These are phyloP conservation scores for Zygotorulaspora chibaensis DNA, from an alignment of 805 yeast genomes.

Conservation along the genomic window DNA sequence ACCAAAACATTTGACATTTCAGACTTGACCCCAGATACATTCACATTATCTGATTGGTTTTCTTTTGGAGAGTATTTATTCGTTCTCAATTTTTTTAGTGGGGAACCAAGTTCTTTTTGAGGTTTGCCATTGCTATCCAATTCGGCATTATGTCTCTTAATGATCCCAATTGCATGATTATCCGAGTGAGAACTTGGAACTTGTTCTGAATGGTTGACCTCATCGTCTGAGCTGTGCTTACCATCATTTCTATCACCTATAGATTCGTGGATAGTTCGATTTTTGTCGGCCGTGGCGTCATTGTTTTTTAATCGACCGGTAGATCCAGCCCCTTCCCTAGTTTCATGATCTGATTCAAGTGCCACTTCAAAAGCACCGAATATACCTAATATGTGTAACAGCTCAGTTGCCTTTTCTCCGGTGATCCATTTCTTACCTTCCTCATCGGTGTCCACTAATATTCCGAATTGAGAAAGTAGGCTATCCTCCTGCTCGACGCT, in stretches of 20 bases:
- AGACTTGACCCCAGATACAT: constrained; percentile 1
- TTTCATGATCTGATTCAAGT: constrained; percentile 9
- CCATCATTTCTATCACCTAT: background rate
- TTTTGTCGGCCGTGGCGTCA: background rate
- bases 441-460: constrained; percentile 27
- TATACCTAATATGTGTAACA: constrained; percentile 20
- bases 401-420: constrained; percentile 23
- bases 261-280: background rate
- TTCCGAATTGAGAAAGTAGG: constrained; percentile 24
- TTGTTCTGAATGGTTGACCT: background rate
- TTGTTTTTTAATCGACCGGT: background rate
- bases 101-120: constrained; percentile 26
- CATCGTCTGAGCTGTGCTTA: background rate
- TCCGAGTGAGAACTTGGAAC: background rate
- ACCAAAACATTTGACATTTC: background rate
- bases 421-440: constrained; percentile 32
- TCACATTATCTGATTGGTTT: background rate
- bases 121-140: constrained; percentile 7
- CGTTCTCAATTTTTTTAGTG: constrained; percentile 24
- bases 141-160: constrained; percentile 11
- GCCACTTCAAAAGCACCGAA: constrained; percentile 17
- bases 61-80: constrained; percentile 5
- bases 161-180: background rate
- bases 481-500: constrained; percentile 15
- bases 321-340: background rate